These are phyloP conservation scores for Erodium moschatum DNA, from an alignment of 441 rosid species.

Conservation along the genomic window DNA sequence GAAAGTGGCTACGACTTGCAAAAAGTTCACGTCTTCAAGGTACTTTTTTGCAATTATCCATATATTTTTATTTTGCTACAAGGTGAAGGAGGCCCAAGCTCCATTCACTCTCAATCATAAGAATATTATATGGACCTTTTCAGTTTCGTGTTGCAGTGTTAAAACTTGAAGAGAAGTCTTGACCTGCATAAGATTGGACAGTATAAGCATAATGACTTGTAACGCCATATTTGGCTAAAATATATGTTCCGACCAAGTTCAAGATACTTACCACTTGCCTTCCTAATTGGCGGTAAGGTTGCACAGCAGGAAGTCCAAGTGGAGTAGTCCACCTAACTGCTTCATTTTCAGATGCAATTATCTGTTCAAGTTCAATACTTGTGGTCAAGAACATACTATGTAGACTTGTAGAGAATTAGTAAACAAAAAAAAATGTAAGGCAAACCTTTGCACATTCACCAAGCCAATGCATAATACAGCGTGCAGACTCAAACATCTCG, in stretches of 20 bases:
- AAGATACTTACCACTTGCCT: constrained; percentile 55
- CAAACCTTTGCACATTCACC: constrained; percentile 92
- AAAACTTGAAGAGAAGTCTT: constrained; percentile 92
- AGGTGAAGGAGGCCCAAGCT: no score
- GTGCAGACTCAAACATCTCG: constrained; percentile 93
- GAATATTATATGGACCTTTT: constrained; percentile 39
- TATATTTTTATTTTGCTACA: no score
- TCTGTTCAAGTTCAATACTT: constrained; percentile 33
- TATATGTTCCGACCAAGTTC: constrained; percentile 9
- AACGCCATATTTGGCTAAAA: constrained; percentile 6
- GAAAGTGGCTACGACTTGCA: no score
- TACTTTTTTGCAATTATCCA: no score
- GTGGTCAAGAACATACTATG: constrained; percentile 19
- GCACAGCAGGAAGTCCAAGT: constrained; percentile 96
- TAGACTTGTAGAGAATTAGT: not conserved
- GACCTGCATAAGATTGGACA: constrained; percentile 41
- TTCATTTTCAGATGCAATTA: constrained; percentile 80
- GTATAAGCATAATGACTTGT: constrained; percentile 17
- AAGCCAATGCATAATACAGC: constrained; percentile 91
- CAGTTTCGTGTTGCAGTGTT: constrained; percentile 80
- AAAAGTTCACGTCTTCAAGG: no score
- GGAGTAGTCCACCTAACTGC: constrained; percentile 95
- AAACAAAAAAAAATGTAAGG: constrained; percentile 13
- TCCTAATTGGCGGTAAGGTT: constrained; percentile 73
- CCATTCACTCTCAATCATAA: no score